Evolutionary conservation across 2,329 filamentous ascomycete genomes (phyloP).

Genomic region (Ceratocystis cubensis): DNA sequence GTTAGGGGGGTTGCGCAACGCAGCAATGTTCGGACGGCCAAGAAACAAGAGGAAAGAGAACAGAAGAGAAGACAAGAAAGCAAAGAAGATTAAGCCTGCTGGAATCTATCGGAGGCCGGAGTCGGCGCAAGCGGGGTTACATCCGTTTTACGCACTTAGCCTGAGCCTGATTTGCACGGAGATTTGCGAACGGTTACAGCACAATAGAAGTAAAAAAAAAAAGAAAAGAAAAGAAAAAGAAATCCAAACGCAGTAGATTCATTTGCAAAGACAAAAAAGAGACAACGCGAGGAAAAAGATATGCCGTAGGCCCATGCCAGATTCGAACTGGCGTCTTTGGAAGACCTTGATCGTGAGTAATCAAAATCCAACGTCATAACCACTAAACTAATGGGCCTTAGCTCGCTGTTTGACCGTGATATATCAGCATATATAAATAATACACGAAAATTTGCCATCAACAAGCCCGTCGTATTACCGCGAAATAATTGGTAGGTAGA

Average conservation of each 20-base stretch:
- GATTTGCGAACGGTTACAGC: not conserved
- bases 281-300: not conserved
- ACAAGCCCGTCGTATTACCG: no score
- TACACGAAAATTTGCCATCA: not conserved
- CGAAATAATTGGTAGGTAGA: no score
- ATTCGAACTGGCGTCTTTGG: constrained; percentile 21
- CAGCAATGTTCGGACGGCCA: not conserved
- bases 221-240: not conserved
- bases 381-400: constrained; percentile 20
- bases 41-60: not conserved
- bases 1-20: not conserved
- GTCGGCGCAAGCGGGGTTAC: not conserved
- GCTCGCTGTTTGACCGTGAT: not conserved
- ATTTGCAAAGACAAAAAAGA: constrained; percentile 16
- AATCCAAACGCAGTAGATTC: constrained; percentile 8
- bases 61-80: constrained; percentile 18
- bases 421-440: not conserved
- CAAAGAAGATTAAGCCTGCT: not conserved
- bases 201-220: not conserved
- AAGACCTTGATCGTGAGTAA: constrained; percentile 17
- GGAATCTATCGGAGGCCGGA: not conserved
- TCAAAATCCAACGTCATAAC: constrained; percentile 22
- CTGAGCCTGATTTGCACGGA: not conserved
- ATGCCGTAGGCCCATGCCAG: constrained; percentile 15
- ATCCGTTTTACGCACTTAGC: not conserved